These are phyloP conservation scores for Extremus antarcticus DNA, from an alignment of 495 filamentous ascomycete genomes.

Conservation along the genomic window DNA sequence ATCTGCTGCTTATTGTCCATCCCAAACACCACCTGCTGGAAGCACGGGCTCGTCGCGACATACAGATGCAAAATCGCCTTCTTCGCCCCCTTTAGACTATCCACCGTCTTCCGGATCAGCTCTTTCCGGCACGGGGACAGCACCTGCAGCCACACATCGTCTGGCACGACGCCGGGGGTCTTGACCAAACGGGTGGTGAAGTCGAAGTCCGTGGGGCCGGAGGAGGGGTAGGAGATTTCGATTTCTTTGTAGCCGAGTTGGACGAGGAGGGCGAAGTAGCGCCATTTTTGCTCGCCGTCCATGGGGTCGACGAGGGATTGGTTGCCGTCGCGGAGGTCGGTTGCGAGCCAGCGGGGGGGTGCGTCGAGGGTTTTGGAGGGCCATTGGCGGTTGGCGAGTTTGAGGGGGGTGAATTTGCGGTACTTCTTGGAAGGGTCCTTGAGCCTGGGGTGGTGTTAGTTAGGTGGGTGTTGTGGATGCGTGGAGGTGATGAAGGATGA, in stretches of 20 bases:
- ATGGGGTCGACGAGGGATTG: slow-evolving; percentile 35
- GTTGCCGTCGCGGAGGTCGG: slow-evolving; percentile 35
- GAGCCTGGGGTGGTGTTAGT: slow-evolving; percentile 48
- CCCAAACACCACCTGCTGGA: slow-evolving; percentile 78
- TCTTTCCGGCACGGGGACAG: slow-evolving; percentile 89
- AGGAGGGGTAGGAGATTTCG: slow-evolving; percentile 90
- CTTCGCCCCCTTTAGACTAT: slow-evolving; percentile 80
- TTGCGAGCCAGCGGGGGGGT: slow-evolving; percentile 35
- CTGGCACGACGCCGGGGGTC: slow-evolving; percentile 74
- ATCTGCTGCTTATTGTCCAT: slow-evolving; percentile 74
- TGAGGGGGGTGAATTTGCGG: slow-evolving; percentile 61
- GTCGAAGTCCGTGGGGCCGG: slow-evolving; percentile 89
- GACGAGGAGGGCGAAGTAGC: slow-evolving; percentile 89
- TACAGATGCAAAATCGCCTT: slow-evolving; percentile 97
- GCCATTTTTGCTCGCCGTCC: slow-evolving; percentile 86
- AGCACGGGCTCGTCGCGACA: slow-evolving; percentile 87
- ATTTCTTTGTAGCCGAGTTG: slow-evolving; percentile 97
- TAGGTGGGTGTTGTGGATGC: background rate
- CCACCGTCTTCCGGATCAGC: slow-evolving; percentile 80
- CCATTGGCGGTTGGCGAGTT: slow-evolving; percentile 86
- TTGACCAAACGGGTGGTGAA: slow-evolving; percentile 83
- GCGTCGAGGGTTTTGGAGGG: slow-evolving; percentile 47
- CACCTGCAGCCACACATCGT: slow-evolving; percentile 93
- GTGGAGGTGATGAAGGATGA: background rate
- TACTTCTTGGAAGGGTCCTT: slow-evolving; percentile 93